Evolutionary conservation across 495 filamentous ascomycete genomes (phyloP).

Genomic region (Peziza echinospora): DNA sequence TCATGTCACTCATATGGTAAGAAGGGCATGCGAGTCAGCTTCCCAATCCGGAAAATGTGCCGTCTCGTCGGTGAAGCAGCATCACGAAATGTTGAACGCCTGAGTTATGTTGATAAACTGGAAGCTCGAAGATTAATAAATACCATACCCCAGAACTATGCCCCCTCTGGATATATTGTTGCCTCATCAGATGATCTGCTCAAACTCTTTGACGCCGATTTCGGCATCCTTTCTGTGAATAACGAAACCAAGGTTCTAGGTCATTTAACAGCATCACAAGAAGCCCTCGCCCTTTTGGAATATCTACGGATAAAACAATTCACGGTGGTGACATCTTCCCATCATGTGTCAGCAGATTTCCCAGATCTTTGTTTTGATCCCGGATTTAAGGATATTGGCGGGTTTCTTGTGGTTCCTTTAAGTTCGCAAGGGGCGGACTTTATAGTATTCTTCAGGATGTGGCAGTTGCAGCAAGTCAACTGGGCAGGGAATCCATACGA

Average conservation of each 20-base stretch:
- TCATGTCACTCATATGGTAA: conserved; percentile 66
- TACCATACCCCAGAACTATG: conserved; percentile 53
- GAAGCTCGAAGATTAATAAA: conserved; percentile 67
- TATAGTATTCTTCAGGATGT: conserved; percentile 75
- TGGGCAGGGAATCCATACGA: conserved; percentile 94
- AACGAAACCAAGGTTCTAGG: conserved; percentile 80
- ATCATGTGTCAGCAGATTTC: conserved; percentile 60
- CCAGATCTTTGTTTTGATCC: conserved; percentile 62
- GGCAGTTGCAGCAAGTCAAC: conserved; percentile 30
- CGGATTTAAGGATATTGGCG: conserved; percentile 54
- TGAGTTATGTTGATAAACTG: conserved; percentile 67
- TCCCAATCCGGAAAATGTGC: conserved; percentile 86
- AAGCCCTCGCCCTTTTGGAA: conserved; percentile 67
- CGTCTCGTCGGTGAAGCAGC: conserved; percentile 73
- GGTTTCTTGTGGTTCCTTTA: conserved; percentile 64
- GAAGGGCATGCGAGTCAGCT: conserved; percentile 68
- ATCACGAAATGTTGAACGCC: conserved; percentile 69
- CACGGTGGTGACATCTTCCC: conserved; percentile 55
- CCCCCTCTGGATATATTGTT: conserved; percentile 80
- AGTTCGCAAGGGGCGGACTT: conserved; percentile 61
- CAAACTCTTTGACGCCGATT: conserved; percentile 73
- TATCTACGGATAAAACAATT: conserved; percentile 60
- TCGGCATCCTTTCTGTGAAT: conserved; percentile 62
- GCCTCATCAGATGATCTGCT: conserved; percentile 76
- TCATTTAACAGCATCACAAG: conserved; percentile 50